Base-by-base conservation (phyloP, 345 rosid genomes). In the Brassica carinata region DNA sequence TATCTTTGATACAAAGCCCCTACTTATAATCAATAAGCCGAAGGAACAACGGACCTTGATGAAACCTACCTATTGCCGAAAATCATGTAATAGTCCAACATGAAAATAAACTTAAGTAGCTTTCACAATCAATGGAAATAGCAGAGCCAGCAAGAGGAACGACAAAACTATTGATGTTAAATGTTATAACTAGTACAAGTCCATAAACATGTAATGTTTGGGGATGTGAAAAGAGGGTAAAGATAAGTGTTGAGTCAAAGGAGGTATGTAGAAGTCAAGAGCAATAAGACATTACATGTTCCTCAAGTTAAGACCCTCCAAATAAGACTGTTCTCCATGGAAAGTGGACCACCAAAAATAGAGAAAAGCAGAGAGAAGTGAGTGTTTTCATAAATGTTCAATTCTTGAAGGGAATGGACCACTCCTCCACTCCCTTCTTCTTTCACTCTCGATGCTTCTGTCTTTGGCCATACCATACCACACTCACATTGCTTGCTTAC, bases 371-470 rank as follows among this genome's bases (percentile, higher is more conserved):
- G 11, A 43, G 5, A 43, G 7, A 53, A 53, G 58, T 48, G 69
- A 73, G 40, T 57, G 9, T 77, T 18, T 19, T 18, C 29, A 73
- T 74, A 15, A 64, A 29, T 43, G 23, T 18, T 58, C 27, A 73
- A 66, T 79, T 66, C 64, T 68, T 27, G 13, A 27, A 62, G 36
- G 15, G 15, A 19, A 79, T 31, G 83, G 83, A 79, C 83, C 83
- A 79, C 79, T 79, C 43, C n/a, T 79, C 83, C 83, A 79, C 83
- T 79, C 64, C 67, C 40, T 15, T 79, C 78, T 79, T 73, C 78
- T 73, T 67, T 79, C 83, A 79, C 69, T 79, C 79, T 74, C 74
- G 75, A 34, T 62, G 64, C 57, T 74, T 74, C 40, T 79, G 75
- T 68, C 64, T 79, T 73, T 79, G 77, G 69, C 79, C 79, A 79